Conservation (phyloP, 2,329 filamentous ascomycete species). For the Penicillium sp. region DNA sequence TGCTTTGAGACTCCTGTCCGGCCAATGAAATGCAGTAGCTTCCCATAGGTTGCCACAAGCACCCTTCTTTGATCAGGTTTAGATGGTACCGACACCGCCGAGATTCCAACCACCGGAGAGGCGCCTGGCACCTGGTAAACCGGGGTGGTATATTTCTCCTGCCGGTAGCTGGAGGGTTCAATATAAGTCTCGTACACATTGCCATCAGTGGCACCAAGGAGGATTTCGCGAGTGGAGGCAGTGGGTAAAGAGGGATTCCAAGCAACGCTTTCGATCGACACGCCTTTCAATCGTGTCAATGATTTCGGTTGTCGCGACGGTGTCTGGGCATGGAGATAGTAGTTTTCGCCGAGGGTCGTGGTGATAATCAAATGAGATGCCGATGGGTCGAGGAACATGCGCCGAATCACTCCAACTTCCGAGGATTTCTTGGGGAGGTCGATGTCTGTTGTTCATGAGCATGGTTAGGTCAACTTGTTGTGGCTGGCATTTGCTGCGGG, state of each 20-base stretch:
- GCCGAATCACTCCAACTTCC: conserved; percentile 83
- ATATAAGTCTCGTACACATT: conserved; percentile 93
- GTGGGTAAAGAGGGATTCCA: conserved; percentile 94
- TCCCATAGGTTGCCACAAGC: conserved; percentile 67
- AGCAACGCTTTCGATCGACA: conserved; percentile 77
- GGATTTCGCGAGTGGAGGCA: conserved; percentile 85
- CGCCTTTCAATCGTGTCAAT: conserved; percentile 71
- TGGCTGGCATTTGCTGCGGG: conserved; percentile 10
- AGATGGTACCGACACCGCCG: conserved; percentile 65
- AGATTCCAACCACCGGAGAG: conserved; percentile 68
- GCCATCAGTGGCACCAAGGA: conserved; percentile 84
- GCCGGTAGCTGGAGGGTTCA: conserved; percentile 82
- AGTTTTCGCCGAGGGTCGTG: conserved; percentile 88
- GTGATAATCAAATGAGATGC: conserved; percentile 88
- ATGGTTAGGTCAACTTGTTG: conserved; percentile 12
- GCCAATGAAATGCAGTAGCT: conserved; percentile 72
- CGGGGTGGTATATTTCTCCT: conserved; percentile 81
- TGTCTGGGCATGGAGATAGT: conserved; percentile 88
- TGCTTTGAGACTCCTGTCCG: conserved; percentile 55
- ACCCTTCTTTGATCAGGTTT: conserved; percentile 65
- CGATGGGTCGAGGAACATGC: conserved; percentile 94
- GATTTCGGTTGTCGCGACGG: conserved; percentile 66
- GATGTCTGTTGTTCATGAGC: conserved; percentile 58
- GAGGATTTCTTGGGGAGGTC: conserved; percentile 88
- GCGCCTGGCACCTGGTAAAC: conserved; percentile 76